Evolutionary conservation across 176 grass and related monocot genomes (phyloP).

Genomic region (Phyllostachys edulis): DNA sequence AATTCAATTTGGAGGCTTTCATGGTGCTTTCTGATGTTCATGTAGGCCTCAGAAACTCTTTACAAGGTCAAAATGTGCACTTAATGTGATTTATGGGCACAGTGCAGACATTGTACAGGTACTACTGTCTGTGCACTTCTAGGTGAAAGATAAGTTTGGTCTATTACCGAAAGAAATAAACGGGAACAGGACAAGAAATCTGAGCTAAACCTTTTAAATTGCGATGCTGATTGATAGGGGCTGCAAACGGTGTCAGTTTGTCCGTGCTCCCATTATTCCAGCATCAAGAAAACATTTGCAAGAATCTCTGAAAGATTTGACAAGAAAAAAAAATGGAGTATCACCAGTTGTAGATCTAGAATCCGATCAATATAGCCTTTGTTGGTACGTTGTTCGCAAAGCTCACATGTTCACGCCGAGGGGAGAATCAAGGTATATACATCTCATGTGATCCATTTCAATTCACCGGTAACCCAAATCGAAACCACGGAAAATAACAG

Average conservation of each 20-base stretch:
- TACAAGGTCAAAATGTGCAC: neutral
- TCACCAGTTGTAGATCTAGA: too few species aligned
- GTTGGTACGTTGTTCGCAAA: too few species aligned
- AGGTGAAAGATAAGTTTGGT: neutral
- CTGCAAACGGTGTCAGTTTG: neutral
- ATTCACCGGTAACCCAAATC: too few species aligned
- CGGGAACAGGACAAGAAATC: neutral
- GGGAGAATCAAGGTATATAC: too few species aligned
- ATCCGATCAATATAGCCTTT: too few species aligned
- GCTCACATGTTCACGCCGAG: too few species aligned
- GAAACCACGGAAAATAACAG: too few species aligned
- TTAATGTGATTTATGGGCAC: neutral
- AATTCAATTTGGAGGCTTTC: conserved; percentile 12
- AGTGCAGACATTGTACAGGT: neutral
- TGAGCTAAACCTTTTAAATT: neutral
- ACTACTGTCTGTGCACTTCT: neutral
- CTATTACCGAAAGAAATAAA: neutral
- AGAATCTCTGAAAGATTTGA: too few species aligned
- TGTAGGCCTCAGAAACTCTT: neutral
- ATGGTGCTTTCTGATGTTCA: neutral
- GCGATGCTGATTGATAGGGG: neutral
- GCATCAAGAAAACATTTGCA: too few species aligned
- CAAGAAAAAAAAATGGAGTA: too few species aligned
- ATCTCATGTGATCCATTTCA: too few species aligned
- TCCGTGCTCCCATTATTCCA: neutral